Base-by-base conservation (phyloP, 2,329 filamentous ascomycete genomes). In the Ceratocystis eucalypticola region DNA sequence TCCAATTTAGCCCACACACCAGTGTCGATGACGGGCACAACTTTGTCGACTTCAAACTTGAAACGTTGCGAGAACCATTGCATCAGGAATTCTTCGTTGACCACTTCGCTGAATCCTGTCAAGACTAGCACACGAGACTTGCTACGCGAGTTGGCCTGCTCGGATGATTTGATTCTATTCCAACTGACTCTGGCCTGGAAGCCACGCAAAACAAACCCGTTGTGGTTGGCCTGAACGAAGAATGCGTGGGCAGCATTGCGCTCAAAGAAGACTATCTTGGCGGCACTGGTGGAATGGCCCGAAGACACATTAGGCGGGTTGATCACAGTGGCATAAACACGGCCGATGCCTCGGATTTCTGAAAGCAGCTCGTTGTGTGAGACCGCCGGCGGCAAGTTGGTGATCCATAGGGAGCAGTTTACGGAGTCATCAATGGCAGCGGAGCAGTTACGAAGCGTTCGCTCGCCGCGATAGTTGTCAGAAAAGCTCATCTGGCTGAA, bases 321-420 rank as follows among this genome's bases (percentile, higher is more conserved):
- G 74, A 84, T 79, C 66, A 79, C 79, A 1, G 75, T 75, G 59
- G 80, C 79, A 70, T 75, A 83, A 10, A 84, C 72, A 66, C 82
- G 80, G 1, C 82, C 82, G 37, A 78, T 73, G 68, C 74, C 70
- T 10, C 76, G 75, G 55, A 84, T 77, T 2, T 74, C 69, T 1
- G 70, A 67, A 1, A 84, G 76, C 0, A 84, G 78, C 69, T 78
- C 74, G 30, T 72, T 69, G 50, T 78, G 75, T 1, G 74, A 77
- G 53, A 80, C 72, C 64, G 75, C 69, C 0, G 77, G 74, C 0
- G 81, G 79, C 0, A 84, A 75, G 62, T 80, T 79, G 1, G 78
- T 80, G 30, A 84, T 69, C 77, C 80, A 84, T 0, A 84, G 73
- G 0, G 80, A 76, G 41, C 80, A 82, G 71, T 82, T 84, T 41